phyloP scores from a whole-genome alignment of 164 flowering plant genomes.

The Dillenia turbinata region DNA sequence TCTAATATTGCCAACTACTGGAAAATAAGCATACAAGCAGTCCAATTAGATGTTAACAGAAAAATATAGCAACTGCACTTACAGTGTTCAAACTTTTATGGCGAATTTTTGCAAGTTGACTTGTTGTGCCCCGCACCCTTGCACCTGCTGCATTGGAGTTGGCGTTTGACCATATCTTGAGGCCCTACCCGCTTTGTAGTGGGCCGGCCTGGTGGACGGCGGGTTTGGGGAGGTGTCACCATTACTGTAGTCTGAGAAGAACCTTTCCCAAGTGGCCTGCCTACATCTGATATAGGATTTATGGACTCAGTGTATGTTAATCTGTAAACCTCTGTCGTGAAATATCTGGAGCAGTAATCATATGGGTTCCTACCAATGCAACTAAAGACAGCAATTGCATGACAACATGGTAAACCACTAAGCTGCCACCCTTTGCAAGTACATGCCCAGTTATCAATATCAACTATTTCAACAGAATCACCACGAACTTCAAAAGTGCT shows the following conservation, averaged over 20 bases:
- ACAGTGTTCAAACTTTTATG: too few species aligned
- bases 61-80: too few species aligned
- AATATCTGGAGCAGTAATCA: constrained; percentile 56
- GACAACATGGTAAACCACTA: constrained; percentile 60
- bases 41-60: too few species aligned
- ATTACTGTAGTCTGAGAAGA: constrained; percentile 27
- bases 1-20: too few species aligned
- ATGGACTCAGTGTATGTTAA: constrained; percentile 49
- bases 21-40: too few species aligned
- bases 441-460: constrained; percentile 48
- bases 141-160: constrained; percentile 65
- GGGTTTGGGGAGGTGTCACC: constrained; percentile 59
- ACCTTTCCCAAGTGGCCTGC: constrained; percentile 15
- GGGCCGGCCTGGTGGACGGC: constrained; percentile 65
- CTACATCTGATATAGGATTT: constrained; percentile 35
- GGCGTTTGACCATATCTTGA: constrained; percentile 43
- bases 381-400: constrained; percentile 49
- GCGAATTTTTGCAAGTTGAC: constrained; percentile 31
- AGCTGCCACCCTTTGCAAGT: constrained; percentile 67
- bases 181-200: constrained; percentile 32
- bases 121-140: constrained; percentile 68
- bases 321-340: constrained; percentile 42
- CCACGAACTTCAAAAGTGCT: constrained; percentile 57
- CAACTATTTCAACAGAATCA: constrained; percentile 42
- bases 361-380: constrained; percentile 33